Conservation (phyloP, 1,139 yeast species). For the Yamadazyma triangularis region DNA sequence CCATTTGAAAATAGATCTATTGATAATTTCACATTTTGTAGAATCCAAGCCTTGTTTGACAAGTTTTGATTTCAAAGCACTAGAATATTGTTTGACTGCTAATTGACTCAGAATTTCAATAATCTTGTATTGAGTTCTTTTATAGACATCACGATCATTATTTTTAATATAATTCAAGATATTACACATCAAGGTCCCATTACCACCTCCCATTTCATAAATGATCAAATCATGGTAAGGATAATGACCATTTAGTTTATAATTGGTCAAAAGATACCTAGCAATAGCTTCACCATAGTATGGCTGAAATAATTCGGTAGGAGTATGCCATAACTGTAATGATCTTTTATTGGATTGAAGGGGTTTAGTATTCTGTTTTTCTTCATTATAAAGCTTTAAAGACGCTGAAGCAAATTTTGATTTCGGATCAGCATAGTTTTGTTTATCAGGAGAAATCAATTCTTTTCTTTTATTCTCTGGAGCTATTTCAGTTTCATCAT, state of each 20-base stretch:
- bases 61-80: conserved; percentile 32
- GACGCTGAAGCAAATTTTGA: conserved; percentile 34
- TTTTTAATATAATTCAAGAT: conserved; percentile 62
- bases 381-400: conserved; percentile 26
- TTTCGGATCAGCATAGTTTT: conserved; percentile 12
- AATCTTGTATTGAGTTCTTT: conserved; percentile 63
- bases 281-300: conserved; percentile 84
- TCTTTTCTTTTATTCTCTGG: conserved; percentile 13
- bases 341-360: conserved; percentile 28
- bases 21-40: conserved; percentile 56
- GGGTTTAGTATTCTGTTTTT: conserved; percentile 14
- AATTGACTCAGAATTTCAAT: conserved; percentile 72
- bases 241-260: conserved; percentile 54
- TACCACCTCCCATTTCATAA: conserved; percentile 90
- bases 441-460: conserved; percentile 10
- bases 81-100: conserved; percentile 55
- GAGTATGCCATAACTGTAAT: conserved; percentile 85
- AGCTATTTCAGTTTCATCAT: conserved; percentile 28
- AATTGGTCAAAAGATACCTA: conserved; percentile 63
- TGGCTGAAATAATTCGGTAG: conserved; percentile 81
- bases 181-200: conserved; percentile 80
- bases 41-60: conserved; percentile 39
- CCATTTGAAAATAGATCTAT: conserved; percentile 79
- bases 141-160: conserved; percentile 68
- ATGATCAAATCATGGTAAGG: conserved; percentile 65